Evolutionary conservation across 192 early-diverging fungal genomes (phyloP).

Genomic region (Geranomyces michiganensis): DNA sequence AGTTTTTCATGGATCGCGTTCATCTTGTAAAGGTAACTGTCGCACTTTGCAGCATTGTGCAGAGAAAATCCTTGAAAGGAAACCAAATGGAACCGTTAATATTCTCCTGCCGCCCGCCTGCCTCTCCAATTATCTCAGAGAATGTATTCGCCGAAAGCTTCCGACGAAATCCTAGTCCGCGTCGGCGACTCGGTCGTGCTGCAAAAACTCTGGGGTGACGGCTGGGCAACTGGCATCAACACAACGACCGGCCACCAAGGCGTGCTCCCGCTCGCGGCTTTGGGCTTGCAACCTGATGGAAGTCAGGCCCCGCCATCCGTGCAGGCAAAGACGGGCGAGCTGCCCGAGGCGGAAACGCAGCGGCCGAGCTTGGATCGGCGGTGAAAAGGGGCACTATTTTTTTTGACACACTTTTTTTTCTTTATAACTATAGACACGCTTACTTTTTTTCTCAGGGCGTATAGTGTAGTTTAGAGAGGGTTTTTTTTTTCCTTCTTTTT

Average conservation of each 20-base stretch:
- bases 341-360: neutral
- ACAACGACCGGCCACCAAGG: constrained; percentile 10
- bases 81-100: no score
- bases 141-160: neutral
- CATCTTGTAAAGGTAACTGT: constrained; percentile 4
- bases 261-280: constrained; percentile 4
- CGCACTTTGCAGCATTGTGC: no score
- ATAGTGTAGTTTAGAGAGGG: no score
- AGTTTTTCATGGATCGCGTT: constrained; percentile 8
- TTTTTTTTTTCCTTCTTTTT: no score
- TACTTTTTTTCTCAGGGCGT: no score
- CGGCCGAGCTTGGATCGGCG: neutral
- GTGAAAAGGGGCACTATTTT: no score
- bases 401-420: no score
- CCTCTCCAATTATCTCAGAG: neutral
- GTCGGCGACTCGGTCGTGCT: constrained; percentile 8
- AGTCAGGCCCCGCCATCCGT: neutral
- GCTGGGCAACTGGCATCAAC: constrained; percentile 8
- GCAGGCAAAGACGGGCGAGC: constrained; percentile 5
- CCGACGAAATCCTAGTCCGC: neutral
- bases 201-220: constrained; percentile 9
- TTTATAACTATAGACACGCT: no score
- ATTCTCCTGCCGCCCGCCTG: no score
- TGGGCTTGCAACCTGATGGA: neutral
- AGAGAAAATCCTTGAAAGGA: no score